Conservation (phyloP, 108 stramenopile genomes). For the Fistulifera solaris region DNA sequence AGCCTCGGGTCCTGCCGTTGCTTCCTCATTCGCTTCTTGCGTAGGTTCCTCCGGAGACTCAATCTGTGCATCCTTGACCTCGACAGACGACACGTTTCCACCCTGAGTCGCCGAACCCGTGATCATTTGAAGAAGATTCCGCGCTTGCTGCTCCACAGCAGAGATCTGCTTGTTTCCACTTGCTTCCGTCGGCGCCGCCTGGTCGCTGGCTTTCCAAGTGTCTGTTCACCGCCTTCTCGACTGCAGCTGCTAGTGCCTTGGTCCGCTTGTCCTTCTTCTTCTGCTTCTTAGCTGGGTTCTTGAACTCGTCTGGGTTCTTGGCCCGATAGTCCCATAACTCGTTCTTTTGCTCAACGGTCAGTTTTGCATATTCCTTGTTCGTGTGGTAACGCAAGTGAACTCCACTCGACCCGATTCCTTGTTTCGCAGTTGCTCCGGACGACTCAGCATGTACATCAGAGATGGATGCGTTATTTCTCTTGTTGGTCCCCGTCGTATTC, state of each 20-base stretch:
- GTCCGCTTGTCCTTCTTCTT: slow-evolving; percentile 1
- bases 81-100: too few species aligned
- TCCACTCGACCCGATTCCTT: slow-evolving; percentile 11
- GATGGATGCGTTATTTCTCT: slow-evolving; percentile 7
- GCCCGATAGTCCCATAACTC: slow-evolving; percentile 11
- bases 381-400: slow-evolving; percentile 21
- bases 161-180: too few species aligned
- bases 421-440: slow-evolving; percentile 6
- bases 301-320: too few species aligned
- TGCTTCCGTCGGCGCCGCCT: too few species aligned
- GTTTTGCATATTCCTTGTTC: slow-evolving; percentile 1
- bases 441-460: slow-evolving; percentile 9
- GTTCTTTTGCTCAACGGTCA: slow-evolving; percentile 9
- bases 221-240: background rate
- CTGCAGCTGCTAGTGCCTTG: slow-evolving; percentile 2
- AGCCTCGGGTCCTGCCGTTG: too few species aligned
- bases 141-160: too few species aligned
- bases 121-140: too few species aligned
- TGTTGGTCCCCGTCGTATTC: background rate
- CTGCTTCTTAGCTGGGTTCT: background rate
- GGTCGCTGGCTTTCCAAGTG: background rate
- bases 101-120: too few species aligned
- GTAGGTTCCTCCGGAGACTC: too few species aligned
- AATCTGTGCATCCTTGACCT: too few species aligned
- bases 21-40: too few species aligned